Conservation (phyloP, 306 rosid genomes). For the Hippophae tibetana region DNA sequence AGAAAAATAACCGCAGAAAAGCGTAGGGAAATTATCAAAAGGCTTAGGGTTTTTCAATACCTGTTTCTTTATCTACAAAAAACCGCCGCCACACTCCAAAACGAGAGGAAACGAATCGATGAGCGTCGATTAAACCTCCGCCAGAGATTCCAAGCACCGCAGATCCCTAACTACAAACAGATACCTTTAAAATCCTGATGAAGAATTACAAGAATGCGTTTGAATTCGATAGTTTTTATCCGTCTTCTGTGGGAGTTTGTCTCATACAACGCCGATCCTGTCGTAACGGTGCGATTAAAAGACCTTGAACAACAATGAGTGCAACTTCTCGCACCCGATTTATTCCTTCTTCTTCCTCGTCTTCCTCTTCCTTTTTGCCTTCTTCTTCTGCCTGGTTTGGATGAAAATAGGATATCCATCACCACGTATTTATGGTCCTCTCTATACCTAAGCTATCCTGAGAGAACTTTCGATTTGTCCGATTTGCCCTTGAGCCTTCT, state of each 20-base stretch:
- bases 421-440: constrained; percentile 19
- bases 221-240: constrained; percentile 8
- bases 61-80: constrained; percentile 15
- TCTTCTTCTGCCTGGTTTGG: constrained; percentile 16
- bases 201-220: neutral
- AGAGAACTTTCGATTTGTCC: neutral
- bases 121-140: constrained; percentile 6
- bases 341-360: constrained; percentile 6
- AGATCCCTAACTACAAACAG: neutral
- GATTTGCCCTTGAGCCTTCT: neutral
- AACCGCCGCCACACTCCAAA: constrained; percentile 24
- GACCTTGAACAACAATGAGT: constrained; percentile 8
- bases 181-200: neutral
- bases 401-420: constrained; percentile 7
- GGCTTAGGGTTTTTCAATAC: constrained; percentile 33
- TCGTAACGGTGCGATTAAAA: constrained; percentile 14
- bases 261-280: constrained; percentile 12
- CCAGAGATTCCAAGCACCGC: constrained; percentile 5
- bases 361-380: constrained; percentile 1
- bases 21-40: constrained; percentile 29
- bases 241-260: neutral
- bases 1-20: constrained; percentile 24
- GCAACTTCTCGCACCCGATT: constrained; percentile 13
- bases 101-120: constrained; percentile 2
- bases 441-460: constrained; percentile 13